Conservation (phyloP, 192 early-diverging fungal genomes). For the Rhizophagus clarus region DNA sequence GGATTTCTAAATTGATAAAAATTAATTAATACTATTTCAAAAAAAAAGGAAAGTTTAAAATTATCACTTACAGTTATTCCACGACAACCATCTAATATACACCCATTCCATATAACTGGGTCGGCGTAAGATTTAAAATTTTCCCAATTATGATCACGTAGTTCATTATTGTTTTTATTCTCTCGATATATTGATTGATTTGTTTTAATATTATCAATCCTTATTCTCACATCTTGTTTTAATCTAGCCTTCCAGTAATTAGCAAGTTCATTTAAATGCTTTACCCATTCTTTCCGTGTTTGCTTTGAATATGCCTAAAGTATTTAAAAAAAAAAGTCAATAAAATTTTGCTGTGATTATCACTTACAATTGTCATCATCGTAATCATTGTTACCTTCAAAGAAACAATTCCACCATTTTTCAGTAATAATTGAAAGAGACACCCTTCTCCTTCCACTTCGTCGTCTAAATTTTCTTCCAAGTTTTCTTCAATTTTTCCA, state of each 20-base stretch:
- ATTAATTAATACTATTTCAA: not conserved
- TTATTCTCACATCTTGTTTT: slow-evolving; percentile 31
- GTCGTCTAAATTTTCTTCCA: not conserved
- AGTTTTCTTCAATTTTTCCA: not conserved
- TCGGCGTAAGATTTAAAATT: not conserved
- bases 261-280: slow-evolving; percentile 7
- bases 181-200: slow-evolving; percentile 27
- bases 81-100: not conserved
- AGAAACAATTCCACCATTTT: not conserved
- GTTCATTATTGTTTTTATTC: not conserved
- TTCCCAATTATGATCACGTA: not conserved
- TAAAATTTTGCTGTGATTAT: too few relatives aligned
- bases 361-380: too few relatives aligned
- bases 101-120: not conserved
- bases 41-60: too few relatives aligned
- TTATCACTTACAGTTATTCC: not conserved
- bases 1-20: not conserved
- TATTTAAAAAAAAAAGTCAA: not conserved
- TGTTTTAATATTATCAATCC: slow-evolving; percentile 29
- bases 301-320: not conserved
- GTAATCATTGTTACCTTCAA: not conserved
- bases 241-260: slow-evolving; percentile 37
- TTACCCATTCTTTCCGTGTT: not conserved
- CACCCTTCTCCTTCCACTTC: not conserved
- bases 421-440: not conserved